phyloP scores from a whole-genome alignment of 257 asterid species.

The Salvia splendens region DNA sequence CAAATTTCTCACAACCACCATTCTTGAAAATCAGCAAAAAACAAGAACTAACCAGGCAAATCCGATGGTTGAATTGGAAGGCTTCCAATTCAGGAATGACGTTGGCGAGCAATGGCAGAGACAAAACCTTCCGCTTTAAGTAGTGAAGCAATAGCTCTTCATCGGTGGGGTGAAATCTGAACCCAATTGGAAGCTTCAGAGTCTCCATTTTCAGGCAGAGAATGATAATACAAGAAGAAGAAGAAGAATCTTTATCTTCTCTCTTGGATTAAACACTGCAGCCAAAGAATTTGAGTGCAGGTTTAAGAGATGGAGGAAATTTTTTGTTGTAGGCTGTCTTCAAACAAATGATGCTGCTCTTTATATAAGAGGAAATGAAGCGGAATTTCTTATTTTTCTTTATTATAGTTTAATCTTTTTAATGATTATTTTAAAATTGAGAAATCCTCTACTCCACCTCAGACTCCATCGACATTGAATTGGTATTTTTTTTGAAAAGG shows the following conservation, averaged over 20 bases:
- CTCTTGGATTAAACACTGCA: no score
- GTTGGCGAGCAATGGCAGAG: constrained; percentile 49
- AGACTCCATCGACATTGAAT: constrained; percentile 16
- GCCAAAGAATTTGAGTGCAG: not conserved
- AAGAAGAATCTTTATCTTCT: no score
- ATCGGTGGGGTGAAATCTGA: constrained; percentile 58
- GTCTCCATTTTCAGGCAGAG: no score
- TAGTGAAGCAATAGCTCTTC: constrained; percentile 45
- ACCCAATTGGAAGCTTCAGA: constrained; percentile 47
- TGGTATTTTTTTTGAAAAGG: not conserved
- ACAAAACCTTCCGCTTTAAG: constrained; percentile 46
- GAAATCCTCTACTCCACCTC: constrained; percentile 2
- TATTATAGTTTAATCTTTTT: no score
- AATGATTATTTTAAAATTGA: no score
- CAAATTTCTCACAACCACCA: no score
- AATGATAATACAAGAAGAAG: no score
- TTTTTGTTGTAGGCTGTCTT: not conserved
- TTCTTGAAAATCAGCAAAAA: not conserved
- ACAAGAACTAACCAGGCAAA: constrained; percentile 48
- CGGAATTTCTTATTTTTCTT: not conserved
- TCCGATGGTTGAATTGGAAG: constrained; percentile 47
- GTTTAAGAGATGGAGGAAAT: not conserved
- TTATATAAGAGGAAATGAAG: not conserved
- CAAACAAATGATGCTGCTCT: constrained; percentile 6
- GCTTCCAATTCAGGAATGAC: constrained; percentile 44